Evolutionary conservation across 169 alveolate species (phyloP).

Genomic region (Cryptosporidium xiaoi): DNA sequence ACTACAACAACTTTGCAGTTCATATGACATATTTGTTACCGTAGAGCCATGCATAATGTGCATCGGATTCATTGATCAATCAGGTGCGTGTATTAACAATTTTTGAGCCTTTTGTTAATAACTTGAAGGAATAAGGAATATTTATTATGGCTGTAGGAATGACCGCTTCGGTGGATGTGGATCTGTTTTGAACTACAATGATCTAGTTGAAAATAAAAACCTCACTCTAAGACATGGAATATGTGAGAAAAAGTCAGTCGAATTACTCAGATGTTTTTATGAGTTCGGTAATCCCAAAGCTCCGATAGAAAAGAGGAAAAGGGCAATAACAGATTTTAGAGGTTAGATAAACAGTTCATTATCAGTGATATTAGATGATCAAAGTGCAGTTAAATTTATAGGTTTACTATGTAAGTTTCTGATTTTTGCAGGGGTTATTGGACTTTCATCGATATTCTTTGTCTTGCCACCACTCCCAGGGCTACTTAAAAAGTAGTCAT

Average conservation of each 20-base stretch:
- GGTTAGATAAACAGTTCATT: too few species aligned
- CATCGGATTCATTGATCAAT: slow-evolving; percentile 54
- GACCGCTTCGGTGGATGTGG: slow-evolving; percentile 73
- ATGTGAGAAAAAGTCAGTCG: slow-evolving; percentile 37
- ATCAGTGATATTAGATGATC: not conserved
- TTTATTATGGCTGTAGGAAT: slow-evolving; percentile 56
- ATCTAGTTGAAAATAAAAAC: not conserved
- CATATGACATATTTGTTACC: slow-evolving; percentile 63
- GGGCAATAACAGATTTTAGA: slow-evolving; percentile 7
- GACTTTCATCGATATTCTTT: slow-evolving; percentile 49
- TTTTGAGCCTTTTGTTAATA: not conserved
- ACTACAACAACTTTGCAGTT: not conserved
- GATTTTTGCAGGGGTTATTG: slow-evolving; percentile 60
- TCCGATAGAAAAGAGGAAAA: slow-evolving; percentile 60
- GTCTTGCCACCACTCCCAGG: slow-evolving; percentile 40
- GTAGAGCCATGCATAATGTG: slow-evolving; percentile 74
- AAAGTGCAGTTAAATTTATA: slow-evolving; percentile 60
- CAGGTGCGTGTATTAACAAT: slow-evolving; percentile 23
- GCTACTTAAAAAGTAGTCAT: slow-evolving; percentile 2
- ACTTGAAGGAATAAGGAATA: slow-evolving; percentile 18
- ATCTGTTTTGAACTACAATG: slow-evolving; percentile 27
- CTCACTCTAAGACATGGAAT: slow-evolving; percentile 23
- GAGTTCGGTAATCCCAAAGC: slow-evolving; percentile 72
- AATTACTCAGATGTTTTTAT: slow-evolving; percentile 44
- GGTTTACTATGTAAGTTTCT: slow-evolving; percentile 44